These are phyloP conservation scores for Psophocarpus tetragonolobus DNA, from an alignment of 306 rosid genomes.

Conservation along the genomic window DNA sequence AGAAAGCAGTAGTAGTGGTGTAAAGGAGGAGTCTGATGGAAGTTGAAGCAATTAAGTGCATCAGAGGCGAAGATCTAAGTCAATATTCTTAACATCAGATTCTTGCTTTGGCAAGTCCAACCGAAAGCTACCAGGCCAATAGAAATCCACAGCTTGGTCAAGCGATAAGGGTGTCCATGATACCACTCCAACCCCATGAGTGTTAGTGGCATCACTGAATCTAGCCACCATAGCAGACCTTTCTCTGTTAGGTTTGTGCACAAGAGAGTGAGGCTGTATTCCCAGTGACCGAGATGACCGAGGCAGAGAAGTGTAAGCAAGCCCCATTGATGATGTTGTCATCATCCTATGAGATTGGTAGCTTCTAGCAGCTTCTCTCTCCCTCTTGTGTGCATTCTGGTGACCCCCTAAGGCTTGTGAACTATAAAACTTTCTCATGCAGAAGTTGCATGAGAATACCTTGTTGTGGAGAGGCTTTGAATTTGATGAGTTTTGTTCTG, in stretches of 20 bases:
- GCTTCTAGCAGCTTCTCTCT: slow-evolving; percentile 69
- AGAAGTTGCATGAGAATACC: slow-evolving; percentile 69
- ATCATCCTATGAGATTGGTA: slow-evolving; percentile 50
- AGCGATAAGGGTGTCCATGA: slow-evolving; percentile 51
- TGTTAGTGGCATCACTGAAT: slow-evolving; percentile 25
- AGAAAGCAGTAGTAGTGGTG: background rate
- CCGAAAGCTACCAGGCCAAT: slow-evolving; percentile 74
- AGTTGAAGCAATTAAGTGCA: background rate
- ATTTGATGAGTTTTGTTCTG: slow-evolving; percentile 33
- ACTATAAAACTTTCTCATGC: slow-evolving; percentile 72
- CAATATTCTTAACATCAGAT: slow-evolving; percentile 50
- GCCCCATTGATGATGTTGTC: slow-evolving; percentile 43
- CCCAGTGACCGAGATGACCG: slow-evolving; percentile 51
- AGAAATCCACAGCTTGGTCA: slow-evolving; percentile 48
- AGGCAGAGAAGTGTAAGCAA: slow-evolving; percentile 34
- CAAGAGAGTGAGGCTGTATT: slow-evolving; percentile 61
- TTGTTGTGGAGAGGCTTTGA: slow-evolving; percentile 47
- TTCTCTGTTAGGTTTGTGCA: slow-evolving; percentile 51
- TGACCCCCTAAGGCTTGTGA: slow-evolving; percentile 86
- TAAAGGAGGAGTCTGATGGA: background rate
- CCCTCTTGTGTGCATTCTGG: slow-evolving; percentile 83
- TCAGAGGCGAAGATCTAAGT: slow-evolving; percentile 69
- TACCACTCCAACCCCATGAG: slow-evolving; percentile 32
- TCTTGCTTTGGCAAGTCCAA: slow-evolving; percentile 41
- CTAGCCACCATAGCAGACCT: slow-evolving; percentile 45